A percentile compares a stretch with the other conserved stretches of the same genome.
Evolutionary conservation across 495 filamentous ascomycete species (phyloP).

Genomic region (Hypoxylon fuscum): DNA sequence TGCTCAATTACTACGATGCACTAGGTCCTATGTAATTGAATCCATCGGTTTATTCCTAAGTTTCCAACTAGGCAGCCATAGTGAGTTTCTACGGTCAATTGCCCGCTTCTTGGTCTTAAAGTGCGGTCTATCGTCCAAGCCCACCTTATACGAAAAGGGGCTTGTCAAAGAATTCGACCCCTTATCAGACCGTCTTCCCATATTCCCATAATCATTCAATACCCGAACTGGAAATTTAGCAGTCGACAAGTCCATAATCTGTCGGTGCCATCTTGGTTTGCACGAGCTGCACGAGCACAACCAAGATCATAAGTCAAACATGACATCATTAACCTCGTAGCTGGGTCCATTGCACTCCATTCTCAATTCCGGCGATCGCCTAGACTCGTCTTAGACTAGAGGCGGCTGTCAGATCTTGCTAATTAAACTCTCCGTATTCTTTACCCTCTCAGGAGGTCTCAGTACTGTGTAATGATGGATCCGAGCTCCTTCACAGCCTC

Average conservation of each 20-base stretch:
- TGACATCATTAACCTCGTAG: constrained; percentile 33
- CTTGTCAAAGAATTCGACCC: too few species aligned
- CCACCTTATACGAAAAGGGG: constrained; percentile 15
- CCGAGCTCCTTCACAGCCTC: constrained; percentile 6
- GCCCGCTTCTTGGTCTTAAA: not conserved
- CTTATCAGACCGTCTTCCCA: too few species aligned
- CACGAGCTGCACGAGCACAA: constrained; percentile 14
- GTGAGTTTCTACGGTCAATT: too few species aligned
- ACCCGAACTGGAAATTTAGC: not conserved
- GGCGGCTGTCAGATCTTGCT: constrained; percentile 18
- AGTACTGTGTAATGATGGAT: not conserved
- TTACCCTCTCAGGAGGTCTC: constrained; percentile 1
- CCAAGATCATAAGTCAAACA: constrained; percentile 14
- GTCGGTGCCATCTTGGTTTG: constrained; percentile 21
- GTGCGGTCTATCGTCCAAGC: not conserved
- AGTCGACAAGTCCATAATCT: constrained; percentile 23
- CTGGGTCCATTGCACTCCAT: constrained; percentile 31
- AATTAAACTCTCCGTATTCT: constrained; percentile 21
- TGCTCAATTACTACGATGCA: too few species aligned
- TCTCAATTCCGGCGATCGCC: constrained; percentile 26
- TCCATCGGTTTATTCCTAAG: too few species aligned
- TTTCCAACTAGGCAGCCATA: too few species aligned
- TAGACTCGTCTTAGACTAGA: constrained; percentile 31
- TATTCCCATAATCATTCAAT: not conserved
- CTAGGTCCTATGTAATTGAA: too few species aligned